phyloP scores from a whole-genome alignment of 2,329 filamentous ascomycete genomes.

The Phialophora macrospora region DNA sequence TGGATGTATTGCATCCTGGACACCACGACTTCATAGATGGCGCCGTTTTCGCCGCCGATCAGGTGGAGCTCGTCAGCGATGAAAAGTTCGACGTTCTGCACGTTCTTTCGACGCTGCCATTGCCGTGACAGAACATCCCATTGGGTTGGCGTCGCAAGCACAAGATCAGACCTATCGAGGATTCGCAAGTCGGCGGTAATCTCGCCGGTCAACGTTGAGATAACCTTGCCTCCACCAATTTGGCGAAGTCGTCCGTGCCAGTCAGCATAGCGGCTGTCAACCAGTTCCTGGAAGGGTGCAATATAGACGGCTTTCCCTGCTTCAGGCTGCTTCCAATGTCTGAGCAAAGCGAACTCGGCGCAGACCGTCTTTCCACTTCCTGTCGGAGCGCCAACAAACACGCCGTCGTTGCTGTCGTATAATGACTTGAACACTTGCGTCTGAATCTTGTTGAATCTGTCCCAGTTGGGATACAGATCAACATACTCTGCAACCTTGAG shows the following conservation, averaged over 20 bases:
- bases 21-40: slow-evolving; percentile 94
- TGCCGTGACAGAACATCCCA: slow-evolving; percentile 96
- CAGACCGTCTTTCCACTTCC: slow-evolving; percentile 97
- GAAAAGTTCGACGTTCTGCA: slow-evolving; percentile 86
- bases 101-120: slow-evolving; percentile 95
- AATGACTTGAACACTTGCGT: slow-evolving; percentile 96
- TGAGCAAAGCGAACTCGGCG: slow-evolving; percentile 88
- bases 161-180: slow-evolving; percentile 82
- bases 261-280: slow-evolving; percentile 79
- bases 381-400: slow-evolving; percentile 88
- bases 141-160: slow-evolving; percentile 88
- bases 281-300: slow-evolving; percentile 89
- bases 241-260: slow-evolving; percentile 79
- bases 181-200: slow-evolving; percentile 88
- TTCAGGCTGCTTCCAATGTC: slow-evolving; percentile 77
- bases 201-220: slow-evolving; percentile 93
- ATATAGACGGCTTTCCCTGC: slow-evolving; percentile 87
- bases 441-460: slow-evolving; percentile 94
- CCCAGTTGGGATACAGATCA: slow-evolving; percentile 79
- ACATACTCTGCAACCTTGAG: slow-evolving; percentile 85
- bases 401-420: slow-evolving; percentile 88
- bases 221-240: slow-evolving; percentile 80
- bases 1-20: slow-evolving; percentile 97
- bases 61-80: slow-evolving; percentile 96
- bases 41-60: slow-evolving; percentile 82